Evolutionary conservation across 257 asterid genomes (phyloP), one percentile per base, ranked within the genome.

Genomic region (Pogostemon cablin): DNA sequence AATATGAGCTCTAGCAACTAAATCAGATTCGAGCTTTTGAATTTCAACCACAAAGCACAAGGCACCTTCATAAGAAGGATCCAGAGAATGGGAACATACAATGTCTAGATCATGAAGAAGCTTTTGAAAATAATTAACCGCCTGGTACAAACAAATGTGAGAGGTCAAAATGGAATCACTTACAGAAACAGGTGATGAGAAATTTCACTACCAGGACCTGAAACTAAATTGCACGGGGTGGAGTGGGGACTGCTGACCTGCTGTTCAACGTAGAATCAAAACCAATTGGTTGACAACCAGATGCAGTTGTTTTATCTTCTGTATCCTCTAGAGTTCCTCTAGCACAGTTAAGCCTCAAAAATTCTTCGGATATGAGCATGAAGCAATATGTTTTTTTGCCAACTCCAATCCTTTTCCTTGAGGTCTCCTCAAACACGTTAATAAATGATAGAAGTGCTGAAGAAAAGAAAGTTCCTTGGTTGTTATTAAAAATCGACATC

Each of bases 341-440:
- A 39, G 83, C 78, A 84, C 17, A 78, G 58, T 74, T 83, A 35
- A 78, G 72, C 74, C 81, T 81, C 82, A 91, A 75, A 77, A 89
- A 86, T 69, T 86, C 91, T 79, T 73, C 96, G 17, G 85, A 81
- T 76, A 83, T 82, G 75, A 86, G 95, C 97, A 89, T 73, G 88
- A 85, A 60, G 69, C 59, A 12, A 91, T 83, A 76, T 95, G 99
- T 71, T 91, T 95, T 84, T 88, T 88, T n/a, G 99, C 97, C 80
- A 91, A 80, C 82, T 95, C 98, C 85, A 95, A 76, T 56, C 98
- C 99, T 95, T 81, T 91, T 75, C 99, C 99, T 85, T 91, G 98
- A 77, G 95, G 96, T 77, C 88, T 83, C 96, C 95, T 82, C 95
- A 89, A 79, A 64, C 89, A 86, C 54, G 86, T 85, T 42, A 91